Conservation (phyloP, 2,329 filamentous ascomycete species). For the Scolecobasidium constrictum region DNA sequence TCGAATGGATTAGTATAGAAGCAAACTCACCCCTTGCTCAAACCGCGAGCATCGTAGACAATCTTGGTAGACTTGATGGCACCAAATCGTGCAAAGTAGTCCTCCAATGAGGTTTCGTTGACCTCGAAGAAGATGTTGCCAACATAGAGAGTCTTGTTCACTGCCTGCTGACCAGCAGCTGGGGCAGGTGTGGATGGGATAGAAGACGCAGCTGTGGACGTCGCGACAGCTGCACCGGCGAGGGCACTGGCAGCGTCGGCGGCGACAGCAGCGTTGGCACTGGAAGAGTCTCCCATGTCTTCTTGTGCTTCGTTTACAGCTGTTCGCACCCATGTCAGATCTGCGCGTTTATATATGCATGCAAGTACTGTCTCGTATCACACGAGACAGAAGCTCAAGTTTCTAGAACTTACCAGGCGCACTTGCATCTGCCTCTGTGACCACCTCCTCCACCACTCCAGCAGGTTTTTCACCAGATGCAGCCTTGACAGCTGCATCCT, state of each 20-base stretch:
- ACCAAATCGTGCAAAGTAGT: constrained; percentile 50
- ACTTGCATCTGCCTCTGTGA: constrained; percentile 11
- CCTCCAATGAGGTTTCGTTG: constrained; percentile 47
- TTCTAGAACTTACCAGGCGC: neutral
- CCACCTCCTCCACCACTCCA: constrained; percentile 16
- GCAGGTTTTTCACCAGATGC: constrained; percentile 17
- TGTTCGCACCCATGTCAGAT: constrained; percentile 13
- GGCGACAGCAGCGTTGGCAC: constrained; percentile 15
- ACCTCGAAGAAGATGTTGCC: constrained; percentile 63
- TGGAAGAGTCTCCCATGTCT: constrained; percentile 14
- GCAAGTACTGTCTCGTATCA: neutral
- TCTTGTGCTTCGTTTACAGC: constrained; percentile 15
- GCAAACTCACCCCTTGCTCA: constrained; percentile 55
- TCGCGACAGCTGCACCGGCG: constrained; percentile 10
- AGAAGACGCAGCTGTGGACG: neutral
- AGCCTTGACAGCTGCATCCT: constrained; percentile 18
- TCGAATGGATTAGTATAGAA: constrained; percentile 1
- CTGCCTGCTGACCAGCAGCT: constrained; percentile 5
- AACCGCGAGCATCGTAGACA: constrained; percentile 48
- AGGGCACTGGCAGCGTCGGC: constrained; percentile 17
- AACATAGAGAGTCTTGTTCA: constrained; percentile 39
- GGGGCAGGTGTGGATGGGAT: neutral
- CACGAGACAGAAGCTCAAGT: neutral
- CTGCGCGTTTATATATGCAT: constrained; percentile 7
- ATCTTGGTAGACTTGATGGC: constrained; percentile 42